Percentiles rank a stretch among this genome's conserved stretches.
Evolutionary conservation across 768 basidiomycete genomes (phyloP).

Genomic region (Hemileccinum impolitum): DNA sequence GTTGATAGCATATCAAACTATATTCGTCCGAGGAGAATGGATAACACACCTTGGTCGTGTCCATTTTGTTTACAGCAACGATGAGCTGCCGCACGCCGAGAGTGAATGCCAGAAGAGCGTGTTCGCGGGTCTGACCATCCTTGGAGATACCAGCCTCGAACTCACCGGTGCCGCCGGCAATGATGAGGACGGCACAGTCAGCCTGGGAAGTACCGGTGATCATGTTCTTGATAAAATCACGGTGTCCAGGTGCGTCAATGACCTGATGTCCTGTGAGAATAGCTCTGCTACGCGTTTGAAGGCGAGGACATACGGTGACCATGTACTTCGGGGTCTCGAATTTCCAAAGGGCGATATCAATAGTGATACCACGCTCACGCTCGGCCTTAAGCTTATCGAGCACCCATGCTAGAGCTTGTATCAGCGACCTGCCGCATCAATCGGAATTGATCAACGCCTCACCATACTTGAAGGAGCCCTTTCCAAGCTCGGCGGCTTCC

Average conservation of each 20-base stretch:
- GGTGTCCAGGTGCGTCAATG: constrained; percentile 99
- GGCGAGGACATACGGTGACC: constrained; percentile 67
- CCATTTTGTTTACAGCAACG: constrained; percentile 99
- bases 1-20: constrained; percentile 9
- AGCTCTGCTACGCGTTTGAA: not conserved
- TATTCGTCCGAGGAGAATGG: not conserved
- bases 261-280: constrained; percentile 50
- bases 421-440: constrained; percentile 18
- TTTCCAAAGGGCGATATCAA: constrained; percentile 99
- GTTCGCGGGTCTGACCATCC: constrained; percentile 99
- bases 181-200: constrained; percentile 99
- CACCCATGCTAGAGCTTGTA: constrained; percentile 79
- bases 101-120: constrained; percentile 99
- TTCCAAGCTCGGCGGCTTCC: constrained; percentile 99
- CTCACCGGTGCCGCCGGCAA: constrained; percentile 98
- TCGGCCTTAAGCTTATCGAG: constrained; percentile 99
- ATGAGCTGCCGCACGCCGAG: constrained; percentile 99
- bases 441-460: constrained; percentile 31
- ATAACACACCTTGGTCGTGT: constrained; percentile 84
- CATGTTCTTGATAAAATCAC: constrained; percentile 99
- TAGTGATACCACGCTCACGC: constrained; percentile 99
- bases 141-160: constrained; percentile 99
- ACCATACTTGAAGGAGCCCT: constrained; percentile 99
- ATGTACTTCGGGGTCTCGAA: constrained; percentile 99
- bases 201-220: constrained; percentile 99